Base-by-base conservation (phyloP, 352 stramenopile genomes). In the Poterioochromonas sp. region DNA sequence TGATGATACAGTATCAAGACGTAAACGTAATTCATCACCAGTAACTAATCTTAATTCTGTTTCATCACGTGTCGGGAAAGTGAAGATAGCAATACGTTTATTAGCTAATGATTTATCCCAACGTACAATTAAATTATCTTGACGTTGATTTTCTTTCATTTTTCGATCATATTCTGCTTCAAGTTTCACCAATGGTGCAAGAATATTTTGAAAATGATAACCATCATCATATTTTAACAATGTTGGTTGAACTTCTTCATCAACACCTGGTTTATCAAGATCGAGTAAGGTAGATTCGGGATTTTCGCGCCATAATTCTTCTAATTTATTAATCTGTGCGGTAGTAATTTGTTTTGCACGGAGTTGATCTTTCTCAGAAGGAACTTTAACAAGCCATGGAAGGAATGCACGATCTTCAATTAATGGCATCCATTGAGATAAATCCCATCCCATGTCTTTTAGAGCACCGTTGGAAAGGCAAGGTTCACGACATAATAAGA, bases 151-250 rank as follows among this genome's bases (percentile, higher is more conserved):
- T 79, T 98, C 94, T 84, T 98, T 99, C 87, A 98, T 98, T 83
- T 97, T 95, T 83, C 96, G 96, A 87, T 99, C 96, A 79, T 99
- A 98, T 85, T 99, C 95, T 2, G 95, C 96, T 86, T 99, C 96
- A 85, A 98, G 94, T 84, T 99, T 98, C n/a, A 99, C 95, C 15
- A 99, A 84, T 15, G 96, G 96, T 1, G 92, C 95, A 78, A 99
- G 91, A 63, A 99, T 92, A 85, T 98, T 98, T 84, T 99, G 95
- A 86, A 99, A 99, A 86, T 99, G 94, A 83, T 98, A 99, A 35
- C 95, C 96, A 83, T 99, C 95, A 76, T 99, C 93, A 82, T 99
- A 99, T 43, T 90, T 89, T 26, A 92, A 81, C 41, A 91, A 80
- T 0, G 97, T 94, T 44, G 93, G 91, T 53, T 82, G 76, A 12